phyloP scores from a whole-genome alignment of 2,329 filamentous ascomycete species.

The Colletotrichum truncatum region DNA sequence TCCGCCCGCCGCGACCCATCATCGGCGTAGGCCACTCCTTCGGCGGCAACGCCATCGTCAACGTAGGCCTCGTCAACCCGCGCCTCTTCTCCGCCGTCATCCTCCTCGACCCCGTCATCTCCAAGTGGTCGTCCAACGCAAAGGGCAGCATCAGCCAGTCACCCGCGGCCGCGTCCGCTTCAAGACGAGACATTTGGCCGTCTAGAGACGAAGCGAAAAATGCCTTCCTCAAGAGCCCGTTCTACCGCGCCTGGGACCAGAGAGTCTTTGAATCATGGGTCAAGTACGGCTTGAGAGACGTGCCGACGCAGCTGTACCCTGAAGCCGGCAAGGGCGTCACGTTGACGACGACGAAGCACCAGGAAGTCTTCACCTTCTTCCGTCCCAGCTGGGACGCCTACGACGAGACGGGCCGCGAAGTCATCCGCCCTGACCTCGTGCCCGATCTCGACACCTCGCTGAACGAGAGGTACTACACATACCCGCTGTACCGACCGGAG shows the following conservation, averaged over 20 bases:
- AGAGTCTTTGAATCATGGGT: conserved; percentile 81
- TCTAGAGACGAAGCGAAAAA: conserved; percentile 74
- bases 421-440: conserved; percentile 50
- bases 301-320: conserved; percentile 71
- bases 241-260: conserved; percentile 85
- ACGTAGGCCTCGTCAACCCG: conserved; percentile 80
- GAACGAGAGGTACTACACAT: conserved; percentile 45
- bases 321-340: conserved; percentile 61
- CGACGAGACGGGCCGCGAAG: conserved; percentile 43
- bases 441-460: conserved; percentile 56
- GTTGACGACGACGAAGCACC: conserved; percentile 83
- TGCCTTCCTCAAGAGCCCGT: conserved; percentile 73
- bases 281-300: conserved; percentile 76
- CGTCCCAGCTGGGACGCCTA: conserved; percentile 64
- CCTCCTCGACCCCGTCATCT: conserved; percentile 86
- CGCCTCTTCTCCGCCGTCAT: conserved; percentile 80
- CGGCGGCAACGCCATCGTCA: conserved; percentile 78
- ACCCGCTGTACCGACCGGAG: conserved; percentile 76
- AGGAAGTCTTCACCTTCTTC: conserved; percentile 84
- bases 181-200: conserved; percentile 84
- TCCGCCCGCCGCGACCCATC: conserved; percentile 82
- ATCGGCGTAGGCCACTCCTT: conserved; percentile 91
- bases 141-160: conserved; percentile 41
- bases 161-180: conserved; percentile 70
- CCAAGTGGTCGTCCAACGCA: conserved; percentile 52